Evolutionary conservation across 805 yeast genomes (phyloP).

Genomic region (Candida germanica): DNA sequence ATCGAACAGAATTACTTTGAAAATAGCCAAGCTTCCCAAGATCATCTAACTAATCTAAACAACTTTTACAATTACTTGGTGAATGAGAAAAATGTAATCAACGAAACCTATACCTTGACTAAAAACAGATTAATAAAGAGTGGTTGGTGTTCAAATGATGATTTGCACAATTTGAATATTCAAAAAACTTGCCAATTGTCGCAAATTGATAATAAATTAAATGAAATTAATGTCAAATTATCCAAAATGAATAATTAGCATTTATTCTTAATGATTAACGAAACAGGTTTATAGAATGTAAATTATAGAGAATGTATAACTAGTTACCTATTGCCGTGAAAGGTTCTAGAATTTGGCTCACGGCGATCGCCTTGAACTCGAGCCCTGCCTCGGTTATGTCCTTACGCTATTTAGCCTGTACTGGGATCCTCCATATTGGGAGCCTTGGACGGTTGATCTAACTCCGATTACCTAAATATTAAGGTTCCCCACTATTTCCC

Average conservation of each 20-base stretch:
- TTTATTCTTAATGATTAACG: conserved; percentile 1
- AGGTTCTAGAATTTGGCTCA: too few species aligned
- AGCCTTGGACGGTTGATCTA: too few species aligned
- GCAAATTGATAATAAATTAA: conserved; percentile 36
- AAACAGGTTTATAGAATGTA: not conserved
- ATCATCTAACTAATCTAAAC: conserved; percentile 12
- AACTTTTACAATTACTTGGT: conserved; percentile 31
- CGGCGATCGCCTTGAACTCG: too few species aligned
- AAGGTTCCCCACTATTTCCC: too few species aligned
- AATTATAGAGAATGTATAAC: not conserved
- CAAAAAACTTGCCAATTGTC: conserved; percentile 36
- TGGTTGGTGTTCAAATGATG: conserved; percentile 44
- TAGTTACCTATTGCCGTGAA: too few species aligned
- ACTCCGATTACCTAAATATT: too few species aligned
- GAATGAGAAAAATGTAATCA: conserved; percentile 31
- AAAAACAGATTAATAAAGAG: conserved; percentile 28
- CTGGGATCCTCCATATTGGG: too few species aligned
- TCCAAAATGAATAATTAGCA: conserved; percentile 12
- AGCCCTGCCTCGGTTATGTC: too few species aligned
- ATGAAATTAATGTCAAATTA: conserved; percentile 36
- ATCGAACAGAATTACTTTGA: conserved; percentile 35
- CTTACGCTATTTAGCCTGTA: too few species aligned
- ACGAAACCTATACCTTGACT: conserved; percentile 33
- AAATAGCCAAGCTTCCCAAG: conserved; percentile 12
- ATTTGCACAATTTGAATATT: conserved; percentile 36